phyloP scores from a whole-genome alignment of 2,329 filamentous ascomycete genomes.

The Tolypocladium capitatum region DNA sequence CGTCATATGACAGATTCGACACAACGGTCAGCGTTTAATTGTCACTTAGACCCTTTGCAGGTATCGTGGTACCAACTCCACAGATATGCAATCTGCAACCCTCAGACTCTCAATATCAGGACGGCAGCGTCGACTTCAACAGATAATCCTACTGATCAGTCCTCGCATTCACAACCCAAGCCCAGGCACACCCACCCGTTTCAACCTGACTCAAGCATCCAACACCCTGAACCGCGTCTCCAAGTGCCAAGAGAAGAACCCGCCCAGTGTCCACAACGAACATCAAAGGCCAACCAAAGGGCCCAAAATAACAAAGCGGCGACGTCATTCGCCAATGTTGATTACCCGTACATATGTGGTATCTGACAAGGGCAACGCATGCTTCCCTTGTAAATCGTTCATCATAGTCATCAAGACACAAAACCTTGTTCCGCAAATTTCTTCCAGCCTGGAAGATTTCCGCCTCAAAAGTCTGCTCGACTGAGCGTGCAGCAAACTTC shows the following conservation, averaged over 20 bases:
- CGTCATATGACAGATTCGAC: neutral
- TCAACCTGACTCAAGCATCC: neutral
- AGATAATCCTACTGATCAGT: neutral
- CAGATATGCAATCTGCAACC: neutral
- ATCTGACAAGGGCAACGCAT: constrained; percentile 11
- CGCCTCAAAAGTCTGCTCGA: neutral
- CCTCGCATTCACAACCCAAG: neutral
- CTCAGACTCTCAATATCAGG: neutral
- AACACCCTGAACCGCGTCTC: neutral
- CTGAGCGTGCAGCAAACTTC: no score
- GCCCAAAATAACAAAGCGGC: neutral
- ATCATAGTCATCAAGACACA: constrained; percentile 6
- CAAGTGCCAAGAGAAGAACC: neutral
- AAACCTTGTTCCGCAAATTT: constrained; percentile 1
- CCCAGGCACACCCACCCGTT: no score
- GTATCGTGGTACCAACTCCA: neutral
- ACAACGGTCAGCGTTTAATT: neutral
- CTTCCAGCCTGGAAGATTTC: neutral
- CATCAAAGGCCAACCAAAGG: neutral
- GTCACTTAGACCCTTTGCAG: neutral
- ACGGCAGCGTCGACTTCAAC: neutral
- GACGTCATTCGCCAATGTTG: neutral
- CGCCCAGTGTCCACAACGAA: neutral
- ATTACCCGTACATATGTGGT: constrained; percentile 11
- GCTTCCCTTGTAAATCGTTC: constrained; percentile 1